Conservation (phyloP, 23 red algal species). For the Chondrus crispus region DNA sequence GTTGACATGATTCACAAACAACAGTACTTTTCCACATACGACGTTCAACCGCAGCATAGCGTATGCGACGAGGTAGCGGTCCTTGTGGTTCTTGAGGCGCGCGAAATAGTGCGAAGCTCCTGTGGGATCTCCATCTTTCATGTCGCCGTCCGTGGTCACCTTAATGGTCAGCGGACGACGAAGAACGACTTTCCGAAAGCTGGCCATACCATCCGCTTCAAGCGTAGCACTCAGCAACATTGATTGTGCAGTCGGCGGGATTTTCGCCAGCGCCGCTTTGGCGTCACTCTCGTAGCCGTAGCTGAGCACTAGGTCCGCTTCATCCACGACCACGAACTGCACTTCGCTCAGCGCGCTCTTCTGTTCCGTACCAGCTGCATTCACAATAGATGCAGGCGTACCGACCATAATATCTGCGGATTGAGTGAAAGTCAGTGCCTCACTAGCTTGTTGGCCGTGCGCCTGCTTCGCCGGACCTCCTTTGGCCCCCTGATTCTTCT, state of each 20-base stretch:
- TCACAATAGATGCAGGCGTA: slow-evolving; percentile 69
- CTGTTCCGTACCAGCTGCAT: neutral
- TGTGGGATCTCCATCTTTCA: neutral
- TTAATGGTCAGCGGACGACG: slow-evolving; percentile 65
- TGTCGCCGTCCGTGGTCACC: slow-evolving; percentile 48
- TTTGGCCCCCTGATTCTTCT: neutral
- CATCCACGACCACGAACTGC: slow-evolving; percentile 92
- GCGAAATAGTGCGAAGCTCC: slow-evolving; percentile 71
- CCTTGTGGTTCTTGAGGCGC: slow-evolving; percentile 52
- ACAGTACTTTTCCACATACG: slow-evolving; percentile 77
- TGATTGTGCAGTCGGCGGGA: slow-evolving; percentile 75
- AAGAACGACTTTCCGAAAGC: slow-evolving; percentile 73
- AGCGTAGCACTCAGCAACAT: slow-evolving; percentile 94
- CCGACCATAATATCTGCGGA: slow-evolving; percentile 76
- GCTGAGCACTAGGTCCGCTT: slow-evolving; percentile 95
- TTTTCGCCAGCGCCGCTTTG: slow-evolving; percentile 30
- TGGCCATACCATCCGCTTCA: slow-evolving; percentile 76
- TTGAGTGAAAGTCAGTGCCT: neutral
- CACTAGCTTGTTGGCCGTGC: neutral
- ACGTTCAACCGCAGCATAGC: slow-evolving; percentile 83
- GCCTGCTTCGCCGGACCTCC: neutral
- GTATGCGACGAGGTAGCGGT: slow-evolving; percentile 84
- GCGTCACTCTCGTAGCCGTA: slow-evolving; percentile 78
- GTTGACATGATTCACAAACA: slow-evolving; percentile 87
- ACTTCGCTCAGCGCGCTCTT: neutral